Conservation (phyloP, 1,284 basidiomycete genomes). For the Omphalotus olearius region DNA sequence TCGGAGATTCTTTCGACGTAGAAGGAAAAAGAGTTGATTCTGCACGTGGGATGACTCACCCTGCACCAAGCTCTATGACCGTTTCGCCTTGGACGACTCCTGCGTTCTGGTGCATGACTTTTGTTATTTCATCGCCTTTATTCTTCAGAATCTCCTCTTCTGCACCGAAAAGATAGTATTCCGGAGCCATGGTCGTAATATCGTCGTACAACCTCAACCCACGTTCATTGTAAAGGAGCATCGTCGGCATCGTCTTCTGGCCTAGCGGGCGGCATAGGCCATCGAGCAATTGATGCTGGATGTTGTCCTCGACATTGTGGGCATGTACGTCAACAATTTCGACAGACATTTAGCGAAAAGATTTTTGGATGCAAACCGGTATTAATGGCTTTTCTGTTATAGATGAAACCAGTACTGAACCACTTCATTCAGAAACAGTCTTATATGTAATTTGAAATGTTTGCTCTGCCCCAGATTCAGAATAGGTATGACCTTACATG, state of each 20-base stretch:
- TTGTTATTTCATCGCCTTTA: constrained; percentile 64
- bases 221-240: constrained; percentile 84
- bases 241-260: constrained; percentile 73
- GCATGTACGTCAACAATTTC: constrained; percentile 54
- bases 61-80: constrained; percentile 84
- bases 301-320: constrained; percentile 27
- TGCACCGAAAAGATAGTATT: constrained; percentile 86
- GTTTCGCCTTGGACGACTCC: constrained; percentile 43
- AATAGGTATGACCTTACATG: neutral
- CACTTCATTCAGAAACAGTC: too few species aligned
- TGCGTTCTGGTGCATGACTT: constrained; percentile 54
- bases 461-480: too few species aligned
- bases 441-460: too few species aligned
- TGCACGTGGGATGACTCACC: constrained; percentile 49
- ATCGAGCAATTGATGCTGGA: constrained; percentile 44
- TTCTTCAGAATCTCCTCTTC: constrained; percentile 70
- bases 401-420: too few species aligned
- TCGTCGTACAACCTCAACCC: constrained; percentile 83
- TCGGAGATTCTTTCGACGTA: neutral
- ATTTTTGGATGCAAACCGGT: too few species aligned
- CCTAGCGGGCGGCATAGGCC: constrained; percentile 53
- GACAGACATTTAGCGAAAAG: constrained; percentile 27
- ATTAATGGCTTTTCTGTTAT: too few species aligned
- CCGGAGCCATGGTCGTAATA: constrained; percentile 76
- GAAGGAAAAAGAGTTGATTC: constrained; percentile 1